These are phyloP conservation scores for Cucurbita pepo DNA, from an alignment of 306 rosid species.

Conservation along the genomic window DNA sequence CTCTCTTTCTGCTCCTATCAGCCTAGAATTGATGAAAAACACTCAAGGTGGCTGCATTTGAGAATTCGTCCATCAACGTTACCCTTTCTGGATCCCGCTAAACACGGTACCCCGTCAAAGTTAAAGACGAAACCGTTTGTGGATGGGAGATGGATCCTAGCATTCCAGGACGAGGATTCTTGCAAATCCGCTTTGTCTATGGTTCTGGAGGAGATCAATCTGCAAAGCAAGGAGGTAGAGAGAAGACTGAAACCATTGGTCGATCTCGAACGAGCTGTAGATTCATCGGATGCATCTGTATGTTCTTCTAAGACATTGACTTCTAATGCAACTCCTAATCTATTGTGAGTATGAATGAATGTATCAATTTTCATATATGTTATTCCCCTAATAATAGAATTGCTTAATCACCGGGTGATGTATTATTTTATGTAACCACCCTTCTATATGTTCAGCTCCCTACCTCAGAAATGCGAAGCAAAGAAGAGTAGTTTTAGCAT, in stretches of 20 bases:
- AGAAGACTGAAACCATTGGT: slow-evolving; percentile 67
- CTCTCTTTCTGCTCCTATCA: slow-evolving; percentile 11
- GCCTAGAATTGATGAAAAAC: slow-evolving; percentile 69
- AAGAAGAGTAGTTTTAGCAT: slow-evolving; percentile 30
- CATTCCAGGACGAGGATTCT: slow-evolving; percentile 66
- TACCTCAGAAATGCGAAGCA: slow-evolving; percentile 18
- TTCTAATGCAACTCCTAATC: slow-evolving; percentile 19
- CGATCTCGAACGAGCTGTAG: slow-evolving; percentile 28
- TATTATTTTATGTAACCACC: slow-evolving; percentile 23
- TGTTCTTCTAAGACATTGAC: slow-evolving; percentile 17
- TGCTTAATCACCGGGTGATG: slow-evolving; percentile 31
- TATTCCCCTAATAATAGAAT: slow-evolving; percentile 17
- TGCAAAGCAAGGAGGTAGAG: slow-evolving; percentile 51
- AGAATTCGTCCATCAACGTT: slow-evolving; percentile 66
- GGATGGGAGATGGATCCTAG: slow-evolving; percentile 95
- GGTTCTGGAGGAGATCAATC: slow-evolving; percentile 45
- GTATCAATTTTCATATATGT: neutral
- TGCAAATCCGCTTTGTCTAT: slow-evolving; percentile 60
- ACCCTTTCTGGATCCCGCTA: slow-evolving; percentile 44
- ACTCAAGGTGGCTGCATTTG: slow-evolving; percentile 75
- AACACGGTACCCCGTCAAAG: slow-evolving; percentile 21
- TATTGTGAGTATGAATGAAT: slow-evolving; percentile 10
- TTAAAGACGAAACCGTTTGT: slow-evolving; percentile 38
- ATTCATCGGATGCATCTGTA: slow-evolving; percentile 20
- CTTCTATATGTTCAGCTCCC: slow-evolving; percentile 23